Evolutionary conservation across 2,329 filamentous ascomycete species (phyloP).

Genomic region (Coniochaeta sp.): DNA sequence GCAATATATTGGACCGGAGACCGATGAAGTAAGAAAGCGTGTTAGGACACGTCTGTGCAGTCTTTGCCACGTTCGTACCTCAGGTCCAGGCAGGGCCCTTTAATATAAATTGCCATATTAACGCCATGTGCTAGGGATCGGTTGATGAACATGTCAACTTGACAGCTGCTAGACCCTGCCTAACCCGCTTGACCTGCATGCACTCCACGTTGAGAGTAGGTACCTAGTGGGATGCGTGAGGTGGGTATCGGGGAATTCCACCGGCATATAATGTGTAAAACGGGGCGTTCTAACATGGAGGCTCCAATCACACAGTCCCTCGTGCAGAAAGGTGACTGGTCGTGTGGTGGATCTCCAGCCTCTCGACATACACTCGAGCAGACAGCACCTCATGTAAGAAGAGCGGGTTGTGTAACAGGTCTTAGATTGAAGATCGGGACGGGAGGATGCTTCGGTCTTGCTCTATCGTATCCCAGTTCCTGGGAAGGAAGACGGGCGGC

Average conservation of each 20-base stretch:
- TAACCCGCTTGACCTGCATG: neutral
- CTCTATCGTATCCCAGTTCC: slow-evolving; percentile 1
- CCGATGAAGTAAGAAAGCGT: slow-evolving; percentile 7
- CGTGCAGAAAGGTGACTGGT: neutral
- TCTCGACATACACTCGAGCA: neutral
- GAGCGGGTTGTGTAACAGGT: neutral
- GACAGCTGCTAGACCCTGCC: slow-evolving; percentile 3
- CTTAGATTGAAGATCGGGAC: neutral
- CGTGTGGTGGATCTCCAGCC: neutral
- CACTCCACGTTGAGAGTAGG: neutral
- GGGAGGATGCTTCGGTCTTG: neutral
- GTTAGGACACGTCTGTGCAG: slow-evolving; percentile 6
- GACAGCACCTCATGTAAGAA: neutral
- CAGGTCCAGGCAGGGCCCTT: slow-evolving; percentile 4
- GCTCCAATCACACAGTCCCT: neutral
- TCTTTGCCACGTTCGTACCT: slow-evolving; percentile 5
- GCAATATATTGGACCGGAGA: slow-evolving; percentile 14
- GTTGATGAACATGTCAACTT: slow-evolving; percentile 6
- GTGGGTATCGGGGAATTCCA: neutral
- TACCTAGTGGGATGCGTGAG: neutral
- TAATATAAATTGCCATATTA: slow-evolving; percentile 14
- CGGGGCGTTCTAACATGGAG: no score
- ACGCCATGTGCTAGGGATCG: slow-evolving; percentile 11
- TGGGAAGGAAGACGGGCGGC: neutral
- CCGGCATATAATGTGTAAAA: neutral